These are phyloP conservation scores for Hippophae gyantsensis DNA, from an alignment of 306 rosid genomes.

Conservation along the genomic window DNA sequence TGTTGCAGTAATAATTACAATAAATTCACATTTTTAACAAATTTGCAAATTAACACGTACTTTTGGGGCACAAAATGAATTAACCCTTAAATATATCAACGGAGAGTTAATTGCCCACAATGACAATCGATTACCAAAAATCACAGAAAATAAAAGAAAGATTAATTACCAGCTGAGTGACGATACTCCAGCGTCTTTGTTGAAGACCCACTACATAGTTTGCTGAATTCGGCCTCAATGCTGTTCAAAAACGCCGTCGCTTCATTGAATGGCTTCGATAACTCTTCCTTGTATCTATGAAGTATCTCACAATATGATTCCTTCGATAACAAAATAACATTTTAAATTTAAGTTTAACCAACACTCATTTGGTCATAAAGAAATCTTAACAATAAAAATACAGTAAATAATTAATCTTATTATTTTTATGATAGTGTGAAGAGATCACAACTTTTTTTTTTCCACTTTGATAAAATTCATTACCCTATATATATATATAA, in stretches of 20 bases:
- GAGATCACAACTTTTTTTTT: too few species aligned
- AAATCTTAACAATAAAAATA: too few species aligned
- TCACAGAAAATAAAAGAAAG: background rate
- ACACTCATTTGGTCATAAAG: background rate
- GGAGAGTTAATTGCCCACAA: too few species aligned
- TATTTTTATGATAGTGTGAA: too few species aligned
- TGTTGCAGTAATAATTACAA: too few species aligned
- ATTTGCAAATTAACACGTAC: too few species aligned
- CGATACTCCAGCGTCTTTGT: slow-evolving; percentile 23
- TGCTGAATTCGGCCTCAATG: slow-evolving; percentile 54
- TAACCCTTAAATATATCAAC: too few species aligned
- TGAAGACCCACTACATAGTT: slow-evolving; percentile 55
- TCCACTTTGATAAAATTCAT: too few species aligned
- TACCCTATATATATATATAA: too few species aligned
- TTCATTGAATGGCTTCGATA: slow-evolving; percentile 60
- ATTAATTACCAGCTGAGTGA: slow-evolving; percentile 29
- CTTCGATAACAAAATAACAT: slow-evolving; percentile 18
- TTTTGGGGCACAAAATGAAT: too few species aligned
- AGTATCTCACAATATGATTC: slow-evolving; percentile 61
- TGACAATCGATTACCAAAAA: background rate
- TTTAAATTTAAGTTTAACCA: background rate
- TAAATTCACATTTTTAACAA: too few species aligned
- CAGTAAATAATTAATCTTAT: too few species aligned
- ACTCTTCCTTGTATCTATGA: slow-evolving; percentile 52
- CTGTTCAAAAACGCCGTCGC: slow-evolving; percentile 50